phyloP scores from a whole-genome alignment of 192 early-diverging fungal genomes.

The Chytriomyces sp. region DNA sequence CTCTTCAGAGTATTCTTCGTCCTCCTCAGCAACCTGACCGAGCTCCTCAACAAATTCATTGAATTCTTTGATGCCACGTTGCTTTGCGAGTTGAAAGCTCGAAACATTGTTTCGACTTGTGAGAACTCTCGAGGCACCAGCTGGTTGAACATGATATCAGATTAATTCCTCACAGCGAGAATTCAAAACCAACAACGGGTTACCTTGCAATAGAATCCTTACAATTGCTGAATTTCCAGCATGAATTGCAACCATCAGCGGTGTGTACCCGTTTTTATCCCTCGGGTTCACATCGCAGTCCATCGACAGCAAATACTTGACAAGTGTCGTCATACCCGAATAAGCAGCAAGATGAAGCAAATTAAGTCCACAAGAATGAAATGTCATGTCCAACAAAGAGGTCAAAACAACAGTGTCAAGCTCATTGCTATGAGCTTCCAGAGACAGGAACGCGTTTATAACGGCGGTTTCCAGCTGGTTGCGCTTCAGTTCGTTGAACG shows the following conservation, averaged over 20 bases:
- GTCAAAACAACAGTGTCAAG: constrained; percentile 2
- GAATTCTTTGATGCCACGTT: constrained; percentile 1
- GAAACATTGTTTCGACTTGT: constrained; percentile 25
- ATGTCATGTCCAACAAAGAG: constrained; percentile 32
- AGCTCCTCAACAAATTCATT: neutral
- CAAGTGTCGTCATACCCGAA: constrained; percentile 41
- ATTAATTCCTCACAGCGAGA: no score
- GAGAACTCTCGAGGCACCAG: constrained; percentile 29
- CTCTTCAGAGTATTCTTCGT: neutral
- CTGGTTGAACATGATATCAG: constrained; percentile 7
- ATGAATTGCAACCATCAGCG: constrained; percentile 46
- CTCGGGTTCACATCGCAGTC: constrained; percentile 33
- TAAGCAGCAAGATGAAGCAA: constrained; percentile 41
- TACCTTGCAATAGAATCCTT: constrained; percentile 38
- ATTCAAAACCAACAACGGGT: neutral
- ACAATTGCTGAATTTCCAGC: constrained; percentile 28
- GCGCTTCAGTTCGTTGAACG: constrained; percentile 18
- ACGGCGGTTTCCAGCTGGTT: constrained; percentile 29
- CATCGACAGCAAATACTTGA: constrained; percentile 42
- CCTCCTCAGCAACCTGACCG: neutral
- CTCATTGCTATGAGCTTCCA: constrained; percentile 7
- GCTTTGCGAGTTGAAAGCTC: constrained; percentile 13
- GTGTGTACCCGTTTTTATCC: constrained; percentile 45
- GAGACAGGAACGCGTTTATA: constrained; percentile 16
- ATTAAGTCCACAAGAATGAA: constrained; percentile 23